A percentile compares a stretch with the other conserved stretches of the same genome.
Conservation (phyloP, 163 green algal species). For the Picocystis sp. region DNA sequence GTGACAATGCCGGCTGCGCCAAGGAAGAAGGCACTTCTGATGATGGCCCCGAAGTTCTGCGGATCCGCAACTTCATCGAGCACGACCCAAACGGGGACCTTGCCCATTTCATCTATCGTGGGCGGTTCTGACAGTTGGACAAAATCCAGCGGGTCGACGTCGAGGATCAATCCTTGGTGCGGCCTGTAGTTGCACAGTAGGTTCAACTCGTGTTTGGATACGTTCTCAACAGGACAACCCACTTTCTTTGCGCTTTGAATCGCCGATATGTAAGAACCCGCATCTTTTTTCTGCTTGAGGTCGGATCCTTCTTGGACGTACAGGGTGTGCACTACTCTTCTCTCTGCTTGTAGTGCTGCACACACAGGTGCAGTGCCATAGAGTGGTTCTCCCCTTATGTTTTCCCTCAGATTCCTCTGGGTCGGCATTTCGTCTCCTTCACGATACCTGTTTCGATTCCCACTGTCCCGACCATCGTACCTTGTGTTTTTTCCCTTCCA, state of each 20-base stretch:
- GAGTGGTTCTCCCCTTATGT: slow-evolving; percentile 24
- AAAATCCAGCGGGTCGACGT: slow-evolving; percentile 16
- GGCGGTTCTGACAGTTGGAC: neutral
- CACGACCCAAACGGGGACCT: slow-evolving; percentile 67
- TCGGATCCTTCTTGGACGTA: slow-evolving; percentile 40
- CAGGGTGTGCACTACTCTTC: slow-evolving; percentile 27
- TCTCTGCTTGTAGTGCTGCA: slow-evolving; percentile 34
- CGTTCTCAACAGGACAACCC: slow-evolving; percentile 22
- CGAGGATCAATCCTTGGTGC: slow-evolving; percentile 40
- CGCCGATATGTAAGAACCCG: slow-evolving; percentile 13
- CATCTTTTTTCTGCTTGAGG: slow-evolving; percentile 36
- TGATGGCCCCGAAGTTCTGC: slow-evolving; percentile 84
- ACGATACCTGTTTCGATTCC: too few species aligned
- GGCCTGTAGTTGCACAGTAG: slow-evolving; percentile 51
- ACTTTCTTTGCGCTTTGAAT: slow-evolving; percentile 21
- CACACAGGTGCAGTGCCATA: slow-evolving; percentile 68
- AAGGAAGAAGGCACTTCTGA: slow-evolving; percentile 74
- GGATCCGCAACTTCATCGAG: slow-evolving; percentile 88
- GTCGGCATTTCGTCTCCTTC: too few species aligned
- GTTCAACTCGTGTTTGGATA: slow-evolving; percentile 80
- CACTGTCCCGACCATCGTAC: too few species aligned
- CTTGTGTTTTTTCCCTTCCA: too few species aligned
- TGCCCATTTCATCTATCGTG: too few species aligned
- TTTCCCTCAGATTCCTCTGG: too few species aligned
- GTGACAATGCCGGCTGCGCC: slow-evolving; percentile 65